A percentile compares a stretch with the other conserved stretches of the same genome.
These are phyloP conservation scores for Nectriaceae sp. DNA, from an alignment of 2,329 filamentous ascomycete species.

Conservation along the genomic window DNA sequence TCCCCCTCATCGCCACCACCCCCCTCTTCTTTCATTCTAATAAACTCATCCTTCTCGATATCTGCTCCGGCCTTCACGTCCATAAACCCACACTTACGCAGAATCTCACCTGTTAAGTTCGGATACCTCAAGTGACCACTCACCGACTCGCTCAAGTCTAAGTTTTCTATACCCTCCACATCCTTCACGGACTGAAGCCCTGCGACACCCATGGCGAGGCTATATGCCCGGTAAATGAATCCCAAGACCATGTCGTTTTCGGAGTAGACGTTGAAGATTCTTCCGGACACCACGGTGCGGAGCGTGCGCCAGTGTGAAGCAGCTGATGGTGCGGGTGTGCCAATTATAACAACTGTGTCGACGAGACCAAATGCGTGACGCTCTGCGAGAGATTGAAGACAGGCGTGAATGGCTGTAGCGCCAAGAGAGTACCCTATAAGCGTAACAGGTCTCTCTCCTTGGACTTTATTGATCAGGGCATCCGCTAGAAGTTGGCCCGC, in stretches of 20 bases:
- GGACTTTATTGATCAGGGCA: slow-evolving; percentile 77
- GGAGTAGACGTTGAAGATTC: slow-evolving; percentile 86
- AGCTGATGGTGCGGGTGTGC: slow-evolving; percentile 75
- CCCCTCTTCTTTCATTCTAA: slow-evolving; percentile 45
- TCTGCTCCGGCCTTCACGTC: slow-evolving; percentile 44
- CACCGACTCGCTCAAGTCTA: slow-evolving; percentile 55
- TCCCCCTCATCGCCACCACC: slow-evolving; percentile 31
- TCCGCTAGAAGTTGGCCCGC: slow-evolving; percentile 80
- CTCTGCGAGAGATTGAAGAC: slow-evolving; percentile 74
- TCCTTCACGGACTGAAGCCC: slow-evolving; percentile 74
- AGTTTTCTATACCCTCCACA: slow-evolving; percentile 64
- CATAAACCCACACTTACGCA: slow-evolving; percentile 53
- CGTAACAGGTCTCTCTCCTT: slow-evolving; percentile 79
- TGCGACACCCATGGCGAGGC: slow-evolving; percentile 79
- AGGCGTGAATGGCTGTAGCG: slow-evolving; percentile 80
- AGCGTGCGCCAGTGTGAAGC: slow-evolving; percentile 74
- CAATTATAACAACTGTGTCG: slow-evolving; percentile 82
- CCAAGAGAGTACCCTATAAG: slow-evolving; percentile 82
- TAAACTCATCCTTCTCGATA: slow-evolving; percentile 55
- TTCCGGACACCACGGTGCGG: slow-evolving; percentile 75
- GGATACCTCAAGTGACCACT: slow-evolving; percentile 57
- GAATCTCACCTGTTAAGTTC: slow-evolving; percentile 51
- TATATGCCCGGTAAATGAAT: slow-evolving; percentile 84
- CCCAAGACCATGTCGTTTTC: slow-evolving; percentile 85
- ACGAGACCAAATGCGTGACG: slow-evolving; percentile 80